A percentile compares a stretch with the other conserved stretches of the same genome.
Conservation (phyloP, 179 eudicot species). For the Amaranthus tricolor region DNA sequence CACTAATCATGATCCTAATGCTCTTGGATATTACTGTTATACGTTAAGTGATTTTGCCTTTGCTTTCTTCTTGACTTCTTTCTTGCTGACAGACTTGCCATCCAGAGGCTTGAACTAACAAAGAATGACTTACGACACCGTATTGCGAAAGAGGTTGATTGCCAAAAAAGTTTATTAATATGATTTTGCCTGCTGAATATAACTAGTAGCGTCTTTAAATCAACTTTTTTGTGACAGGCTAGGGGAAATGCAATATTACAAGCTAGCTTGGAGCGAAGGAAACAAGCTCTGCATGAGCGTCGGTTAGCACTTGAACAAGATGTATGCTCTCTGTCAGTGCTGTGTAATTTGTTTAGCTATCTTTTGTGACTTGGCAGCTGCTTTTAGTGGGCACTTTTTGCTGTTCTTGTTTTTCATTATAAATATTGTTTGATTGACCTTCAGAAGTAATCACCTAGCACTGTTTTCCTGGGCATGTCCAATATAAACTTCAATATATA, state of each 20-base stretch:
- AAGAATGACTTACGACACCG: constrained; percentile 87
- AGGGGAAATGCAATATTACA: constrained; percentile 96
- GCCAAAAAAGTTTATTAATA: background rate
- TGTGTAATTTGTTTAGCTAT: background rate
- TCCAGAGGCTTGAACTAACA: constrained; percentile 91
- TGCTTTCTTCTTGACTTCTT: background rate
- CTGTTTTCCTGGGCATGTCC: background rate
- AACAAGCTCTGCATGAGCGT: constrained; percentile 98
- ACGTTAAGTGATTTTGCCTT: background rate
- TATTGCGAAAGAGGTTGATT: constrained; percentile 88
- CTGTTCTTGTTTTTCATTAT: constrained; percentile 1
- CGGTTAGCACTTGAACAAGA: constrained; percentile 99
- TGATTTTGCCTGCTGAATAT: constrained; percentile 7
- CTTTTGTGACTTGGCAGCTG: constrained; percentile 7
- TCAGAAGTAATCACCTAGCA: background rate
- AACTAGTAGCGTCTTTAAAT: constrained; percentile 9
- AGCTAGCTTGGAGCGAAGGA: constrained; percentile 98
- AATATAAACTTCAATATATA: background rate
- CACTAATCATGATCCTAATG: constrained; percentile 9
- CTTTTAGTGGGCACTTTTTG: background rate
- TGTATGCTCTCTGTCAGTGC: constrained; percentile 36
- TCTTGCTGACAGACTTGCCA: constrained; percentile 59
- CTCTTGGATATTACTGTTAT: constrained; percentile 1
- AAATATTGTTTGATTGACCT: background rate
- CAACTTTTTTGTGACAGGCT: constrained; percentile 44